A percentile compares a stretch with the other conserved stretches of the same genome.
Conservation (phyloP, 495 filamentous ascomycete species). For the Penicillium odoratum region DNA sequence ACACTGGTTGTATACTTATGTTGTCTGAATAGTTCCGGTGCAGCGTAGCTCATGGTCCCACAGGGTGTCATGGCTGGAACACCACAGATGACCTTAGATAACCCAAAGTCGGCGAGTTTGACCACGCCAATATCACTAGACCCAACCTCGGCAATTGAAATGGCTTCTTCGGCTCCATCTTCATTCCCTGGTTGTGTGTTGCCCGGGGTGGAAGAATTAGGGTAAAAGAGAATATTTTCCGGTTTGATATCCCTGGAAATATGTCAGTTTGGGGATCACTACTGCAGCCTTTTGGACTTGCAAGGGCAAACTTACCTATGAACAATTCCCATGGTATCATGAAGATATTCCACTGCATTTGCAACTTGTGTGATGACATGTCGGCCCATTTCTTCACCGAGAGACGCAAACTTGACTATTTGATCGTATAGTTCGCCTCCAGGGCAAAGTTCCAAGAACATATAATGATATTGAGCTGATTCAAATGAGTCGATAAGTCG, state of each 20-base stretch:
- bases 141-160: not conserved
- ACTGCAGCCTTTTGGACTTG: no score
- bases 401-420: conserved; percentile 93
- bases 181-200: conserved; percentile 79
- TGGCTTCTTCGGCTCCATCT: conserved; percentile 12
- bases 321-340: conserved; percentile 88
- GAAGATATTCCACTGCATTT: conserved; percentile 85
- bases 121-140: conserved; percentile 66
- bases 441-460: conserved; percentile 87
- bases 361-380: conserved; percentile 93
- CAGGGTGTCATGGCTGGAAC: conserved; percentile 90
- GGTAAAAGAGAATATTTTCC: conserved; percentile 90
- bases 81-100: conserved; percentile 91
- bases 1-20: conserved; percentile 92
- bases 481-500: conserved; percentile 88
- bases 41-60: conserved; percentile 92
- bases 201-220: conserved; percentile 75
- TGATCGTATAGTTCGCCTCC: conserved; percentile 96
- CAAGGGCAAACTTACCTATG: conserved; percentile 63
- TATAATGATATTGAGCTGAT: conserved; percentile 89
- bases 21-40: conserved; percentile 90
- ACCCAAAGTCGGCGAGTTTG: conserved; percentile 90
- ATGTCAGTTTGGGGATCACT: not conserved
- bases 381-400: conserved; percentile 87
- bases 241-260: conserved; percentile 87